phyloP scores from a whole-genome alignment of 345 rosid species.

The Populus simonii region DNA sequence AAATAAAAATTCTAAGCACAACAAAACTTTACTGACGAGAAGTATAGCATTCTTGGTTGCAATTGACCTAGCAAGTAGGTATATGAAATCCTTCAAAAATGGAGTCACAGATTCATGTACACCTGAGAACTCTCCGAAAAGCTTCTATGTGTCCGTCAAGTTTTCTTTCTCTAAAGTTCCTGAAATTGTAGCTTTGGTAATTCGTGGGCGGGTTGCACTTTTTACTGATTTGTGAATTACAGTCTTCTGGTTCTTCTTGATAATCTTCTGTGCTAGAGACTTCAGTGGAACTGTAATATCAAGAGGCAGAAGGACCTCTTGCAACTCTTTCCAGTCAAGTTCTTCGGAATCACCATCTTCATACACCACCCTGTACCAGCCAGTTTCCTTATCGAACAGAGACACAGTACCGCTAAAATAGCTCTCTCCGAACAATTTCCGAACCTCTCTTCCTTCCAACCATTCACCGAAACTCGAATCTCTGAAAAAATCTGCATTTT shows the following conservation, averaged over 20 bases:
- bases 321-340: slow-evolving; percentile 71
- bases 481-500: slow-evolving; percentile 7
- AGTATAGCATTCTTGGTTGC: not conserved
- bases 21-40: not conserved
- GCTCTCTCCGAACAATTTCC: slow-evolving; percentile 47
- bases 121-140: not conserved
- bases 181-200: slow-evolving; percentile 1
- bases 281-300: slow-evolving; percentile 66
- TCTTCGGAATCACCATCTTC: slow-evolving; percentile 90
- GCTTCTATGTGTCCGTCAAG: not conserved
- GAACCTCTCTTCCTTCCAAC: slow-evolving; percentile 79
- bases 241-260: slow-evolving; percentile 40
- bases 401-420: slow-evolving; percentile 54
- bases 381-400: slow-evolving; percentile 59
- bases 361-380: slow-evolving; percentile 80
- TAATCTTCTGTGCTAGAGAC: slow-evolving; percentile 48
- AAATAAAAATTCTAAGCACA: not conserved
- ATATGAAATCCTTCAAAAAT: not conserved
- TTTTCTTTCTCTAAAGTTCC: slow-evolving; percentile 1
- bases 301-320: slow-evolving; percentile 60
- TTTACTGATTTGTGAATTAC: slow-evolving; percentile 7
- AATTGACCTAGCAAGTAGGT: not conserved
- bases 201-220: not conserved
- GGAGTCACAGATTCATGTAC: not conserved
- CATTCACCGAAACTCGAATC: slow-evolving; percentile 62